Evolutionary conservation across 495 filamentous ascomycete genomes (phyloP).

Genomic region (Melanomma pulvis-pyrius): DNA sequence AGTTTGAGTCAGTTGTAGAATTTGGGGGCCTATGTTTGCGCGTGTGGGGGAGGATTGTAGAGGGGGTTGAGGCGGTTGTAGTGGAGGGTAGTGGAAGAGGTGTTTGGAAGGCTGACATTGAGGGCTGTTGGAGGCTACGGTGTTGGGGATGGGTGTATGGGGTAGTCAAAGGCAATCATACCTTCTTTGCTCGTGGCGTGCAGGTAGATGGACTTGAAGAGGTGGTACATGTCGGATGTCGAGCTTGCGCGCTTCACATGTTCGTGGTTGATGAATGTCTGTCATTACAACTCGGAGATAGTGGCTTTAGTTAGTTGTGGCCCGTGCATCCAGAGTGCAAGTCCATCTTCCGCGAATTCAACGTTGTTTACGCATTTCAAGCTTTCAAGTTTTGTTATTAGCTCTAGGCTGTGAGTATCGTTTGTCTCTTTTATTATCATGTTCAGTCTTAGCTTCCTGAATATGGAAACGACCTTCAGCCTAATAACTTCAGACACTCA

Average conservation of each 20-base stretch:
- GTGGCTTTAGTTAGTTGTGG: background rate
- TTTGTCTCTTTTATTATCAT: background rate
- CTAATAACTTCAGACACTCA: background rate
- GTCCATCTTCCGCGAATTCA: background rate
- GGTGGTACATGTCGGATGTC: conserved; percentile 79
- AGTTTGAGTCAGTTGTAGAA: too few species aligned
- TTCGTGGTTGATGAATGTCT: conserved; percentile 10
- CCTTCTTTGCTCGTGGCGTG: conserved; percentile 95
- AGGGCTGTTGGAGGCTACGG: background rate
- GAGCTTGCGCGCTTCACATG: conserved; percentile 19
- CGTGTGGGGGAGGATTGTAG: background rate
- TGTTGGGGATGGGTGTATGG: background rate
- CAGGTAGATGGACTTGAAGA: conserved; percentile 91
- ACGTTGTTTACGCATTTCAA: background rate
- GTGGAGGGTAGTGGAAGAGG: background rate
- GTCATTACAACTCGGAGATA: conserved; percentile 2
- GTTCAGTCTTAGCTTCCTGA: too few species aligned
- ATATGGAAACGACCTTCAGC: too few species aligned
- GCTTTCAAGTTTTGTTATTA: background rate
- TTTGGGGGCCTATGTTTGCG: conserved; percentile 56
- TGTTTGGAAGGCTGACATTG: background rate
- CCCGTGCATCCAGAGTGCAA: background rate
- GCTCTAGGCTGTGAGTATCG: background rate
- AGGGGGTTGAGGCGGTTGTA: background rate
- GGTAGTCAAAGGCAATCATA: conserved; percentile 39